phyloP scores from a whole-genome alignment of 2,329 filamentous ascomycete genomes.

The Davidsoniella virescens region DNA sequence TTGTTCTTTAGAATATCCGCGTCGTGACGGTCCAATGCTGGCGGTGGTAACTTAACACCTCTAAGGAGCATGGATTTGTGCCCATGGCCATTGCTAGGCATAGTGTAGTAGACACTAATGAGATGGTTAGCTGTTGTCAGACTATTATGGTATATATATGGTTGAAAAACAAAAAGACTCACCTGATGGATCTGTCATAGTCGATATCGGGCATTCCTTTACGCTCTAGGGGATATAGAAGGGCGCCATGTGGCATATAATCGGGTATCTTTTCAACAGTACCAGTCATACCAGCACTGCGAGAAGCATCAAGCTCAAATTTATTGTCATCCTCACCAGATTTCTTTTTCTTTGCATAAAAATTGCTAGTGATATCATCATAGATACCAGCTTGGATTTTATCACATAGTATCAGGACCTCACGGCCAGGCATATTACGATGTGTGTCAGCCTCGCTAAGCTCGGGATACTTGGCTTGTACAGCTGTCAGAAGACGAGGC shows the following conservation, averaged over 20 bases:
- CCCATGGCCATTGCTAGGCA: slow-evolving; percentile 52
- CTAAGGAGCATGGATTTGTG: slow-evolving; percentile 93
- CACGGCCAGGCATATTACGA: slow-evolving; percentile 65
- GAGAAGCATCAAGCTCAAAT: slow-evolving; percentile 56
- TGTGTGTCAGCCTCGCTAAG: slow-evolving; percentile 60
- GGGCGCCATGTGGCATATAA: slow-evolving; percentile 68
- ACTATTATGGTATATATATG: background rate
- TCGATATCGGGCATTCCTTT: slow-evolving; percentile 62
- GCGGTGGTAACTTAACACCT: slow-evolving; percentile 56
- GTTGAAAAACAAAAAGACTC: slow-evolving; percentile 2
- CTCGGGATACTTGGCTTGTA: slow-evolving; percentile 66
- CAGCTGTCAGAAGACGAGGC: slow-evolving; percentile 64
- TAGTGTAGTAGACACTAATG: slow-evolving; percentile 64
- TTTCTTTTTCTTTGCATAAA: slow-evolving; percentile 76
- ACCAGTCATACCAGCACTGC: slow-evolving; percentile 65
- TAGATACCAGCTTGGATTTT: slow-evolving; percentile 57
- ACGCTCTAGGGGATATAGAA: slow-evolving; percentile 62
- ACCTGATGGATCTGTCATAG: slow-evolving; percentile 75
- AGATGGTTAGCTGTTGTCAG: slow-evolving; percentile 18
- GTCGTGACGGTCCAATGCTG: slow-evolving; percentile 59
- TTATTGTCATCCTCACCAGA: slow-evolving; percentile 31
- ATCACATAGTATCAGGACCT: slow-evolving; percentile 73
- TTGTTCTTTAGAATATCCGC: slow-evolving; percentile 56
- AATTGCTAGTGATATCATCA: slow-evolving; percentile 64
- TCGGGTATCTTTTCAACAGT: slow-evolving; percentile 65